Base-by-base conservation (phyloP, 1,284 basidiomycete species). In the Volvariella volvacea region DNA sequence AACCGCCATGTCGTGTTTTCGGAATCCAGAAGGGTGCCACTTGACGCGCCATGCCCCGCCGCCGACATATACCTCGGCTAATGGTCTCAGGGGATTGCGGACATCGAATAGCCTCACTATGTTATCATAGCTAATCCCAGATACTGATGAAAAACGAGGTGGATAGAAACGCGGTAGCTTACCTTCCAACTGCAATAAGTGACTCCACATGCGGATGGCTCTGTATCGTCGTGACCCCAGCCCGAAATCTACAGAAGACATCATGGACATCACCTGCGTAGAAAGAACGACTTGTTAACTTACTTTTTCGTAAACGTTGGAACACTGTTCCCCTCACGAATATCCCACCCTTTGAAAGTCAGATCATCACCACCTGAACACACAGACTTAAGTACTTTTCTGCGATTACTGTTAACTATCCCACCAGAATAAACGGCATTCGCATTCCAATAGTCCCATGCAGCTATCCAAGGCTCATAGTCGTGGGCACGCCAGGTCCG, bases 31-130 rank as follows among this genome's bases (percentile, higher is more conserved):
- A 1, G 93, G 92, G 61, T 98, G 92, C 92, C 94, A 99, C 61
- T 96, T 95, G 41, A 92, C 80, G 14, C 96, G 77, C 96, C 96
- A 99, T 9, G 85, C 87, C 1, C 96, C 96, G 2, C 96, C 96
- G 1, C 91, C 92, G 1, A 92, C 81, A 42, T 85, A 74, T 14
- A 77, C 74, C 33, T 77, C 67, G 0, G 65, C 61, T 2, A 98
- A 49, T 0, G 91, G 80, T 0, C 59, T 58, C 1, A 69, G 58
- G 1, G 80, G 77, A 44, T 83, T 84, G 4, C 96, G 82, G 0
- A 71, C 73, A 61, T 99, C 96, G 57, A 93, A 97, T 0, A 98
- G 61, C 1, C 83, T 78, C 15, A 99, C 76, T 3, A 71, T 76
- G 48, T 77, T 74, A 65, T 98, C 89, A 63, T 99, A 99, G 58